phyloP scores from a whole-genome alignment of 1,284 basidiomycete species.

The Ustilago esculenta region DNA sequence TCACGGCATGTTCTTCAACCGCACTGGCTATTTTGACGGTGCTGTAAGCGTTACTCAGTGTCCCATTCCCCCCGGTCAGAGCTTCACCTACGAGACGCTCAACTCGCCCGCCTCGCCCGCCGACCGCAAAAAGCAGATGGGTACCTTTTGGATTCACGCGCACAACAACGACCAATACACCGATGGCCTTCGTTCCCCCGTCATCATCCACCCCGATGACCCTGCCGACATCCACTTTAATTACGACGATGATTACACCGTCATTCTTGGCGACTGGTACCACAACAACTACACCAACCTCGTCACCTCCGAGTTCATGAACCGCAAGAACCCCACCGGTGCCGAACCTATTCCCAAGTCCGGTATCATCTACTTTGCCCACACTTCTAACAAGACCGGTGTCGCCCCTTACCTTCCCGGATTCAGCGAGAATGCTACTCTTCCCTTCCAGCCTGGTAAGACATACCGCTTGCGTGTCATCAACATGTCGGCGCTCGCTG shows the following conservation, averaged over 20 bases:
- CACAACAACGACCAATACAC: conserved; percentile 62
- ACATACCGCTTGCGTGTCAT: conserved; percentile 73
- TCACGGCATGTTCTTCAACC: conserved; percentile 64
- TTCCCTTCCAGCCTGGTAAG: conserved; percentile 70
- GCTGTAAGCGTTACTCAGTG: conserved; percentile 63
- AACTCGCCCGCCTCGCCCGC: conserved; percentile 36
- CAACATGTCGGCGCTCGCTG: conserved; percentile 69
- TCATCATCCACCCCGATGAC: conserved; percentile 65
- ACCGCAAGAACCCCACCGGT: conserved; percentile 69
- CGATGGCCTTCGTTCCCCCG: conserved; percentile 61
- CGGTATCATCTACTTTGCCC: conserved; percentile 81
- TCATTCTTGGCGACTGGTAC: conserved; percentile 82
- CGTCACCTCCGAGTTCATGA: conserved; percentile 73
- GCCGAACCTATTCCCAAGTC: conserved; percentile 70
- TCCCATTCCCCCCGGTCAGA: conserved; percentile 59
- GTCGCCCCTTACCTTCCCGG: conserved; percentile 53
- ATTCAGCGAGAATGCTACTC: conserved; percentile 81
- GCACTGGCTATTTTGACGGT: conserved; percentile 57
- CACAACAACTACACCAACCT: conserved; percentile 55
- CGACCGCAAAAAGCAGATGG: conserved; percentile 59
- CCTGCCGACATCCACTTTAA: conserved; percentile 68
- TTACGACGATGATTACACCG: conserved; percentile 92
- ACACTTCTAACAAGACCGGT: conserved; percentile 70
- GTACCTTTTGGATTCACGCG: conserved; percentile 69
- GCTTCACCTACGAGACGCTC: conserved; percentile 53